These are phyloP conservation scores for Malus sylvestris DNA, from an alignment of 306 rosid species.

Conservation along the genomic window DNA sequence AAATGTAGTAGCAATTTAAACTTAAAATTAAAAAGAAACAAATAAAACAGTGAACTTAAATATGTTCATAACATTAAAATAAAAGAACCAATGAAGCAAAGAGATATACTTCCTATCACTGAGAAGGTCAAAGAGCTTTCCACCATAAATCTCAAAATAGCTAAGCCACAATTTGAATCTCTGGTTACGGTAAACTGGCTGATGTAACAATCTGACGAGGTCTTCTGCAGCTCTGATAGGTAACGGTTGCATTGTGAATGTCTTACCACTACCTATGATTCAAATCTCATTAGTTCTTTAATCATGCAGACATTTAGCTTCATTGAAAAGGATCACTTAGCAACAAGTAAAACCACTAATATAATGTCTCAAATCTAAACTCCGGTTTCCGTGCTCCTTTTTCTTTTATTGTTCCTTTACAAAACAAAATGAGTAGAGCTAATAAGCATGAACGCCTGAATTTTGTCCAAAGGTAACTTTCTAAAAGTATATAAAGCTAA, in stretches of 20 bases:
- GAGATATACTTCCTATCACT: constrained; percentile 68
- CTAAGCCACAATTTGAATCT: constrained; percentile 98
- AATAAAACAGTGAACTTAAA: not conserved
- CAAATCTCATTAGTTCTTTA: constrained; percentile 21
- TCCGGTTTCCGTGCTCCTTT: not conserved
- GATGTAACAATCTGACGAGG: constrained; percentile 77
- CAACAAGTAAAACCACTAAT: not conserved
- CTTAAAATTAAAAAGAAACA: not conserved
- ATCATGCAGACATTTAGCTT: not conserved
- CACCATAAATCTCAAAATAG: constrained; percentile 96
- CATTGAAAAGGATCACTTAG: not conserved
- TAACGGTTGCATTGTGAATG: constrained; percentile 93
- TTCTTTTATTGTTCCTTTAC: not conserved
- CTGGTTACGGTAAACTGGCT: constrained; percentile 79
- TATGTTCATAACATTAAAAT: not conserved
- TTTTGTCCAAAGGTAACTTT: not conserved
- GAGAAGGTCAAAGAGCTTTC: constrained; percentile 92
- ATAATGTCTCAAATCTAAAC: not conserved
- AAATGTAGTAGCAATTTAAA: not conserved
- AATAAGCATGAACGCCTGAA: not conserved
- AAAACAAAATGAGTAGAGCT: not conserved
- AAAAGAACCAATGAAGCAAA: not conserved
- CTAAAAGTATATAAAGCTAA: not conserved
- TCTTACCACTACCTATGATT: constrained; percentile 89
- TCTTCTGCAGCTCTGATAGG: constrained; percentile 91